Conservation (phyloP, 1,139 yeast species). For the Tardiomyces depauwii region DNA sequence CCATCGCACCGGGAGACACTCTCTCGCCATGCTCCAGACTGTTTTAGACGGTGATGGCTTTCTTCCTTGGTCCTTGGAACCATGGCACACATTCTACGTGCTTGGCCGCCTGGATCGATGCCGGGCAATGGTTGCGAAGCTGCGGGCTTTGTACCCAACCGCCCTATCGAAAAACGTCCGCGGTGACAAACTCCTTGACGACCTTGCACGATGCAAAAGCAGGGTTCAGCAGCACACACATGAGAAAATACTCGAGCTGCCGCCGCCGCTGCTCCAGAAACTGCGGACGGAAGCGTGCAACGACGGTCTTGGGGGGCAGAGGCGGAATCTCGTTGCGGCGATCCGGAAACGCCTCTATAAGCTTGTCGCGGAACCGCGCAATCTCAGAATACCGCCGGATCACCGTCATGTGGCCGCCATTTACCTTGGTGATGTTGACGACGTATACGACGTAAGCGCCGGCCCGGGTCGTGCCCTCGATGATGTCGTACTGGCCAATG, state of each 20-base stretch:
- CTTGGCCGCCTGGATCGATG: no score
- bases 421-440: slow-evolving; percentile 23
- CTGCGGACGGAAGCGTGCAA: slow-evolving; percentile 38
- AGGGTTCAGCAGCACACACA: slow-evolving; percentile 59
- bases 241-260: slow-evolving; percentile 66
- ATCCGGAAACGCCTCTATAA: slow-evolving; percentile 33
- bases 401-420: slow-evolving; percentile 38
- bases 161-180: slow-evolving; percentile 2
- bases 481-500: slow-evolving; percentile 30
- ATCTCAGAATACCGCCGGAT: slow-evolving; percentile 61
- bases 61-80: no score
- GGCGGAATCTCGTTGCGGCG: slow-evolving; percentile 39
- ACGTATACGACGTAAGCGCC: slow-evolving; percentile 34
- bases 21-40: no score
- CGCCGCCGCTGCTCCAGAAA: slow-evolving; percentile 55
- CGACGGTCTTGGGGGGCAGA: slow-evolving; percentile 55
- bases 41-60: no score
- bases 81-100: no score
- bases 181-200: slow-evolving; percentile 39
- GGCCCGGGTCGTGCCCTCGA: slow-evolving; percentile 24
- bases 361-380: slow-evolving; percentile 33
- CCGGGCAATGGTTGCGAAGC: no score
- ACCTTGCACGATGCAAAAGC: slow-evolving; percentile 35
- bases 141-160: no score
- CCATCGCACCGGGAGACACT: no score